A percentile compares a stretch with the other conserved stretches of the same genome.
Evolutionary conservation across 2,329 filamentous ascomycete genomes (phyloP).

Genomic region (Ciborinia camelliae): DNA sequence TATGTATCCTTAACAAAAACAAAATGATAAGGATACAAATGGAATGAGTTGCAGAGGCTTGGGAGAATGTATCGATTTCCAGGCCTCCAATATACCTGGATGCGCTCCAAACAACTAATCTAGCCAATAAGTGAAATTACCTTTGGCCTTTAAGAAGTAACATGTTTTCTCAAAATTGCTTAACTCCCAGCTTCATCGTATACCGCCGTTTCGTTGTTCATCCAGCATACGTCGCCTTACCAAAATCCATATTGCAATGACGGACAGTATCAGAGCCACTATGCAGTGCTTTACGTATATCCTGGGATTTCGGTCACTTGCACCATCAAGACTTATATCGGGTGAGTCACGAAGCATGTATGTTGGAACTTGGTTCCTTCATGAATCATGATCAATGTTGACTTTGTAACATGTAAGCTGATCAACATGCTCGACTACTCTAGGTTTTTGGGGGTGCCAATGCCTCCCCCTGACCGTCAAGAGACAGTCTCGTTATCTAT

Average conservation of each 20-base stretch:
- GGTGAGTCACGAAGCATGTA: no score
- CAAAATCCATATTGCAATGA: not conserved
- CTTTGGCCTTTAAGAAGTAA: not conserved
- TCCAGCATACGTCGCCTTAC: not conserved
- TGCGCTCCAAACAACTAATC: not conserved
- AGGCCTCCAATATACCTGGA: not conserved
- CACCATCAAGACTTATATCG: no score
- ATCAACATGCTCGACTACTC: no score
- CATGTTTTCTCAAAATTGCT: no score
- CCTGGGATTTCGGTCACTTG: no score
- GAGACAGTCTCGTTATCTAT: no score
- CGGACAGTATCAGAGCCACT: not conserved
- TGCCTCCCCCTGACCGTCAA: no score
- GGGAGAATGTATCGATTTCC: not conserved
- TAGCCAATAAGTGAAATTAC: not conserved
- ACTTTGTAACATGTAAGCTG: no score
- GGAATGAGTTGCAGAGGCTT: not conserved
- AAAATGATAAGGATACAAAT: not conserved
- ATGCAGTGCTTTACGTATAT: no score
- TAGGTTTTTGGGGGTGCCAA: no score
- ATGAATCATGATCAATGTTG: no score
- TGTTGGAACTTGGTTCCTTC: no score
- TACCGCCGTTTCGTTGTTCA: not conserved
- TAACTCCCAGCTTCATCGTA: not conserved
- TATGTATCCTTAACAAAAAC: not conserved